A percentile compares a stretch with the other conserved stretches of the same genome.
These are phyloP conservation scores for Myxozyma lipomycoides DNA, from an alignment of 805 yeast species.

Conservation along the genomic window DNA sequence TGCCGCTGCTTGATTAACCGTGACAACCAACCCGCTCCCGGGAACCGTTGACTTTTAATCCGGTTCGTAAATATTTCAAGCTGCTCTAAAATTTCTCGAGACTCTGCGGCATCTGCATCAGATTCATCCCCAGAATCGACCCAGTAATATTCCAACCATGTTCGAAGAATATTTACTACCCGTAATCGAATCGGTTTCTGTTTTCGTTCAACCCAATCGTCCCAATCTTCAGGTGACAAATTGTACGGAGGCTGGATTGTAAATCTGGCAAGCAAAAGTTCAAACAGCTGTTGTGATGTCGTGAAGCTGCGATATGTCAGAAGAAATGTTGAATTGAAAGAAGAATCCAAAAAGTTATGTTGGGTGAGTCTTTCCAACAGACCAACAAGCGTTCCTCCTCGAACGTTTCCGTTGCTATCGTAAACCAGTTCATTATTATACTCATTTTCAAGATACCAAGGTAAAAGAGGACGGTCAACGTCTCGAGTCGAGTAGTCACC, in stretches of 20 bases:
- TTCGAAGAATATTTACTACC: constrained; percentile 60
- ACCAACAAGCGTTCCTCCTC: constrained; percentile 75
- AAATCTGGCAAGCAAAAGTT: constrained; percentile 59
- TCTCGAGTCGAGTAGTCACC: constrained; percentile 7
- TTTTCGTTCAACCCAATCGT: constrained; percentile 68
- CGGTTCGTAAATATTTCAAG: constrained; percentile 12
- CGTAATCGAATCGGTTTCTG: constrained; percentile 61
- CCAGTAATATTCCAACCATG: constrained; percentile 70
- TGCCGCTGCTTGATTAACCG: constrained; percentile 39
- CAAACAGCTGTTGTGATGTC: constrained; percentile 59
- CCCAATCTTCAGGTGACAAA: constrained; percentile 72
- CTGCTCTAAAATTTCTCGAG: constrained; percentile 12
- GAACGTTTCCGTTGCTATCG: constrained; percentile 64
- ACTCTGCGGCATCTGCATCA: constrained; percentile 8
- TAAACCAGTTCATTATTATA: constrained; percentile 48
- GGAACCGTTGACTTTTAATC: constrained; percentile 19
- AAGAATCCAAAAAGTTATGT: constrained; percentile 57
- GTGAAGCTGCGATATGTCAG: constrained; percentile 75
- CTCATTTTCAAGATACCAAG: constrained; percentile 54
- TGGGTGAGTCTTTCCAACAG: constrained; percentile 71
- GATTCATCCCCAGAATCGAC: constrained; percentile 48
- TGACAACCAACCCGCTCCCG: constrained; percentile 33
- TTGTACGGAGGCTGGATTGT: constrained; percentile 82
- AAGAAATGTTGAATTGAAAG: constrained; percentile 65
- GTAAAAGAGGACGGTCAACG: constrained; percentile 28